A percentile compares a stretch with the other conserved stretches of the same genome.
phyloP scores from a whole-genome alignment of 2,329 filamentous ascomycete species.

The Alternaria hordeiaustralica region DNA sequence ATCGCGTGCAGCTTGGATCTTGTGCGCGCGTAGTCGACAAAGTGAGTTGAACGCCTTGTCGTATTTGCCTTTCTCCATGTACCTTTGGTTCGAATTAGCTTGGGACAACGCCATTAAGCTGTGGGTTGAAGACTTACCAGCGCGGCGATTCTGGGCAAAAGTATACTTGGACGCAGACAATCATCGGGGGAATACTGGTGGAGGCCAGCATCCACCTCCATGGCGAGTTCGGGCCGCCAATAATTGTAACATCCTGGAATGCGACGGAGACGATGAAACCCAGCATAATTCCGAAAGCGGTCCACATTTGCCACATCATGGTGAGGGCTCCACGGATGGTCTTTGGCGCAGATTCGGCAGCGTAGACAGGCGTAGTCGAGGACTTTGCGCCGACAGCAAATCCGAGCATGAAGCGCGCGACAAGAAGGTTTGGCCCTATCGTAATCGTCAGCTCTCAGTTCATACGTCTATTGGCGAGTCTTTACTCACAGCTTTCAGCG shows the following conservation, averaged over 20 bases:
- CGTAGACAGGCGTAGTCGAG: constrained; percentile 55
- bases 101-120: not conserved
- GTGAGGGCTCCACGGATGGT: constrained; percentile 58
- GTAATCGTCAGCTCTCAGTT: not conserved
- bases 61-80: constrained; percentile 46
- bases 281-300: constrained; percentile 43
- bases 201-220: constrained; percentile 45
- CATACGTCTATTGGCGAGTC: not conserved
- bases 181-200: constrained; percentile 38
- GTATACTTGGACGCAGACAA: constrained; percentile 42
- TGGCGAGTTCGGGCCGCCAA: constrained; percentile 29
- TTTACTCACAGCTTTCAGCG: constrained; percentile 29
- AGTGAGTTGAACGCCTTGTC: constrained; percentile 40
- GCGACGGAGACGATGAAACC: constrained; percentile 42
- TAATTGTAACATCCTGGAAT: constrained; percentile 34
- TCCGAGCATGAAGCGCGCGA: constrained; percentile 41
- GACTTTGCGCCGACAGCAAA: constrained; percentile 44
- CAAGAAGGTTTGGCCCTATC: constrained; percentile 37
- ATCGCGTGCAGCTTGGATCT: constrained; percentile 63
- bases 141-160: constrained; percentile 39
- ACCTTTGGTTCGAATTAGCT: constrained; percentile 20
- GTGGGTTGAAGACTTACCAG: constrained; percentile 23
- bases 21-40: constrained; percentile 61
- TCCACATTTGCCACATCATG: constrained; percentile 61
- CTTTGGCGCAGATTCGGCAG: constrained; percentile 57